Base-by-base conservation (phyloP, 1,284 basidiomycete genomes). In the Exobasidium cylindrosporum region DNA sequence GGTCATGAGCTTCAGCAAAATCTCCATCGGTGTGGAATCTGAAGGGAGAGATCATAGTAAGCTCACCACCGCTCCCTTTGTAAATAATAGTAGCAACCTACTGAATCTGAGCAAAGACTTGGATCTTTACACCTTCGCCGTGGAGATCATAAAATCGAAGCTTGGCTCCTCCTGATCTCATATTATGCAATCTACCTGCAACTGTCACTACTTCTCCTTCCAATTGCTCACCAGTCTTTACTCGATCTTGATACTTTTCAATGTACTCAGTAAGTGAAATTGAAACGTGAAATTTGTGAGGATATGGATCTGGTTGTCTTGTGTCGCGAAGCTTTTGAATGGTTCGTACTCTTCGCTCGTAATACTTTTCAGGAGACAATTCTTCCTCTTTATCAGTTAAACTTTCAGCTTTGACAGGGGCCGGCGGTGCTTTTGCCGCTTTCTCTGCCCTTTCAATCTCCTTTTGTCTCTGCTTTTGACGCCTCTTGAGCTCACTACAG, bases 231-330 rank as follows among this genome's bases (percentile, higher is more conserved):
- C 77, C 77, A 2, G 72, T 66, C 68, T 77, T 68, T 47, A 73
- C 52, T 60, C 68, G 88, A 29, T 76, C 62, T 47, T 90, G 89
- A 78, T 91, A 98, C 63, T 85, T 83, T 14, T 85, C 81, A 78
- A 97, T 87, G 82, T 89, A 99, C 13, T 83, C 79, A 17, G 87
- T 83, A 75, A 98, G 84, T n/a, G 90, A 91, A 67, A 83, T 84
- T 54, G 89, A 84, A 47, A 96, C 93, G 75, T 96, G 82, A 84
- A 98, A 99, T 86, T 99, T 99, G 88, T 99, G 96, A 23, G 96
- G 95, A 84, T 98, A 99, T 2, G 96, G 95, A 80, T 95, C 91
- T 3, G 81, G 81, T 31, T 86, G 82, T 81, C 89, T 88, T 53
- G 90, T 89, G 80, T 89, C 85, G 81, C 92, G 89, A 64, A 98